phyloP scores from a whole-genome alignment of 2,329 filamentous ascomycete species.

The Trichophyton mentagrophytes region DNA sequence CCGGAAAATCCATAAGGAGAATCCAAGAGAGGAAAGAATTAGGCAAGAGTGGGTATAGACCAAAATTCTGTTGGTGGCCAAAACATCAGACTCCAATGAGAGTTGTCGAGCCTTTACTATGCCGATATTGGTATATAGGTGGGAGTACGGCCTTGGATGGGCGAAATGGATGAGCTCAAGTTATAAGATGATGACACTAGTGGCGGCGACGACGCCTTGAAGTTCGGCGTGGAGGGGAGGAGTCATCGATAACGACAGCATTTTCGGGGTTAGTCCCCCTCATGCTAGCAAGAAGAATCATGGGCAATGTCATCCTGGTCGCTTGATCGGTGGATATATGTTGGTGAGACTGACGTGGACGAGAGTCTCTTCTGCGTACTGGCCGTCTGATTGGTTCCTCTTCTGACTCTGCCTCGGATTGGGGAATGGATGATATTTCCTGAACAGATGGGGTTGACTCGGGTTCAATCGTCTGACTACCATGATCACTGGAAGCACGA shows the following conservation, averaged over 20 bases:
- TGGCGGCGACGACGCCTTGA: neutral
- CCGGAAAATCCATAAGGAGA: neutral
- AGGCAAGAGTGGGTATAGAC: neutral
- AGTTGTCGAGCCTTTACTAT: neutral
- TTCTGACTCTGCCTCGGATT: slow-evolving; percentile 6
- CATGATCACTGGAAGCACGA: neutral
- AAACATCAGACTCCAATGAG: neutral
- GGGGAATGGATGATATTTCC: neutral
- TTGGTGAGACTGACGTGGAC: neutral
- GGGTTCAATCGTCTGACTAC: neutral
- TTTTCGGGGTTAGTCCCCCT: neutral
- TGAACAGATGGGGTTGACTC: neutral
- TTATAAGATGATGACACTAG: neutral
- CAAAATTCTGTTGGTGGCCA: neutral
- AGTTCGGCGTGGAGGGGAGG: neutral
- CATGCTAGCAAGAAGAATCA: too few species aligned
- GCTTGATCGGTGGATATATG: neutral
- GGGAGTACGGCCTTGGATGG: neutral
- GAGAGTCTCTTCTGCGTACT: neutral
- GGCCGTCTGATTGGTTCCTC: slow-evolving; percentile 8
- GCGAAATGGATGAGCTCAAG: neutral
- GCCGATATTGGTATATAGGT: neutral
- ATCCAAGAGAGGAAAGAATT: neutral
- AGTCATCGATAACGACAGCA: neutral
- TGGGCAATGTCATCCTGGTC: neutral